A percentile compares a stretch with the other conserved stretches of the same genome.
phyloP scores from a whole-genome alignment of 169 alveolate species.

The Plasmodium relictum region DNA sequence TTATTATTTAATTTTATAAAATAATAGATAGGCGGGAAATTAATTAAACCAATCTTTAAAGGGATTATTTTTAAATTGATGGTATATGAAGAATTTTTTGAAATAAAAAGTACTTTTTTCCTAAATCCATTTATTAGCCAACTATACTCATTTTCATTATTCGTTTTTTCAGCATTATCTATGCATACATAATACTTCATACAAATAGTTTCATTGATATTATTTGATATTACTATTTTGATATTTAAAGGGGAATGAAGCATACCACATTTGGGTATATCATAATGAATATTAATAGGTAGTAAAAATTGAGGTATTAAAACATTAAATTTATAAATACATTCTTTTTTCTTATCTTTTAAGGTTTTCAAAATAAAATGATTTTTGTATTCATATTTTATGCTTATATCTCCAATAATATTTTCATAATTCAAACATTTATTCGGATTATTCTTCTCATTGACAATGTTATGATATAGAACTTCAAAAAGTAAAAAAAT shows the following conservation, averaged over 20 bases:
- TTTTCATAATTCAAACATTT: constrained; percentile 26
- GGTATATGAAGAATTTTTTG: constrained; percentile 45
- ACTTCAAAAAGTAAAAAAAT: constrained; percentile 65
- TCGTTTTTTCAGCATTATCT: constrained; percentile 14
- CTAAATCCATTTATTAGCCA: constrained; percentile 77
- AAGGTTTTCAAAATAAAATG: neutral
- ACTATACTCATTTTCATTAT: constrained; percentile 9
- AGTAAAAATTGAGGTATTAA: constrained; percentile 48
- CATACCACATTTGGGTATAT: constrained; percentile 62
- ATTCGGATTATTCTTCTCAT: constrained; percentile 1
- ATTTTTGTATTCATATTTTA: constrained; percentile 39
- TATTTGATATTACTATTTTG: constrained; percentile 26
- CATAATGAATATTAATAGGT: constrained; percentile 55
- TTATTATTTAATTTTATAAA: constrained; percentile 59
- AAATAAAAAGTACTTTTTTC: constrained; percentile 41
- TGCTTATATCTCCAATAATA: constrained; percentile 27
- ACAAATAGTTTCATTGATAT: constrained; percentile 60
- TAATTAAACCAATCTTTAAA: constrained; percentile 71
- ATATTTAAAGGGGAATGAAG: constrained; percentile 42
- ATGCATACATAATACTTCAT: constrained; percentile 45
- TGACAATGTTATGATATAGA: neutral
- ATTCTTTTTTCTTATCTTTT: neutral
- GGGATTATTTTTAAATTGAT: constrained; percentile 61
- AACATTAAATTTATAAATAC: constrained; percentile 23
- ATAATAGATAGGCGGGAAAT: constrained; percentile 62